A percentile compares a stretch with the other conserved stretches of the same genome.
These are phyloP conservation scores for Erysimum cheiri DNA, from an alignment of 441 rosid species.

Conservation along the genomic window DNA sequence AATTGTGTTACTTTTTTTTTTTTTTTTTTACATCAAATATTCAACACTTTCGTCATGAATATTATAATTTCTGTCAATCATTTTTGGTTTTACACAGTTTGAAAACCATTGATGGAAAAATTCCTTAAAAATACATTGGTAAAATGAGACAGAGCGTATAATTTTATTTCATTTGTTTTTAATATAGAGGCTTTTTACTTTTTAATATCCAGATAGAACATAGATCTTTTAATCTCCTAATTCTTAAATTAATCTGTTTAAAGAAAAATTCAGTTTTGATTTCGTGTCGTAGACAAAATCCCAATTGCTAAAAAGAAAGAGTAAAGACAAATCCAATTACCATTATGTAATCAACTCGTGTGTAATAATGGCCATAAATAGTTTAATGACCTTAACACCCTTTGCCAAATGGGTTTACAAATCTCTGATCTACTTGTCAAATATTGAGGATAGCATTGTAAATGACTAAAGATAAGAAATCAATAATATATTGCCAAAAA, in stretches of 20 bases:
- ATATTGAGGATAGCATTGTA: not conserved
- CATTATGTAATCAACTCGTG: constrained; percentile 29
- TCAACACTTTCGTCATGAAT: not conserved
- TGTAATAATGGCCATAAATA: constrained; percentile 28
- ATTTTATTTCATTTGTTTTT: not conserved
- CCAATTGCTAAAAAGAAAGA: constrained; percentile 18
- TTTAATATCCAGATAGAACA: not conserved
- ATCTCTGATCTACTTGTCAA: constrained; percentile 1
- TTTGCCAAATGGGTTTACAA: not conserved
- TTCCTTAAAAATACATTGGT: not conserved
- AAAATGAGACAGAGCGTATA: not conserved
- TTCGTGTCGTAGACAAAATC: constrained; percentile 18
- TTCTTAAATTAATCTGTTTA: constrained; percentile 12
- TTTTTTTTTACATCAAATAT: not conserved
- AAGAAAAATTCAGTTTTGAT: constrained; percentile 2
- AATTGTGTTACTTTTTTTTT: not conserved
- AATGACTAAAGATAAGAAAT: not conserved
- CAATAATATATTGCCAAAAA: constrained; percentile 17
- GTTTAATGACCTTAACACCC: constrained; percentile 29
- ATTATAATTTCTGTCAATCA: not conserved
- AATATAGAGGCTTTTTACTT: not conserved
- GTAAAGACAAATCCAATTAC: constrained; percentile 9
- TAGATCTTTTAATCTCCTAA: not conserved
- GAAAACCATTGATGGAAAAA: not conserved
- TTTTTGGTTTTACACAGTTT: not conserved